Evolutionary conservation across 2,329 filamentous ascomycete species (phyloP), one percentile per base, ranked within the genome.

Genomic region (Kalaharituber pfeilii): DNA sequence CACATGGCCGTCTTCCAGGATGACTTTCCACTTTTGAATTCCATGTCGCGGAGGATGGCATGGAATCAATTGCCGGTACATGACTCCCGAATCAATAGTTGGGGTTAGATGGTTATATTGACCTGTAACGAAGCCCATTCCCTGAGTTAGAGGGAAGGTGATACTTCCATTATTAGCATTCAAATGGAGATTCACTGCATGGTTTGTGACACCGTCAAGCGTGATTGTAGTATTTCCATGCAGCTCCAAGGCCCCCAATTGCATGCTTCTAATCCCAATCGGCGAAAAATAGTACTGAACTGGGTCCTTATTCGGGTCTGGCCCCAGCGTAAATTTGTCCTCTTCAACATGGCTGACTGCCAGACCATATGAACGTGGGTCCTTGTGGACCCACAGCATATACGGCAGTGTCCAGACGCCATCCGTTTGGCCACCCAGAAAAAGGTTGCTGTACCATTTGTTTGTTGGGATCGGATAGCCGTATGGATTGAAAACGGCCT

Each of bases 51-150:
- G 0, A 93, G 79, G 8, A 95, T 65, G 0, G 87, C 13, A 53
- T 0, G 75, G 72, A 0, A 22, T 47, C 42, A 25, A 25, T 11
- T 13, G 18, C 15, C 42, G n/a, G n/a, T n/a, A 36, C 30, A 36
- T 36, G 30, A 36, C 30, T n/a, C 9, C 30, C 9, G 30, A 36
- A 85, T 88, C 79, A 44, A 95, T 73, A 2, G 80, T 65, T 0
- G 88, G 88, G 6, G 78, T 80, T 0, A 78, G 73, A 28, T 79
- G 78, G 54, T 73, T 74, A 68, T 87, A 95, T 18, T 83, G 67
- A 0, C 74, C 87, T 3, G 87, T 94, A n/a, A 94, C 73, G 62
- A 86, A 93, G 0, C 78, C 81, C 79, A 91, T 89, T 15, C 89
- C 89, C 65, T 95, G 88, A 0, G 93, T 78, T 9, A 94, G 65